These are phyloP conservation scores for Eremomyces bilateralis DNA, from an alignment of 495 filamentous ascomycete genomes.

Conservation along the genomic window DNA sequence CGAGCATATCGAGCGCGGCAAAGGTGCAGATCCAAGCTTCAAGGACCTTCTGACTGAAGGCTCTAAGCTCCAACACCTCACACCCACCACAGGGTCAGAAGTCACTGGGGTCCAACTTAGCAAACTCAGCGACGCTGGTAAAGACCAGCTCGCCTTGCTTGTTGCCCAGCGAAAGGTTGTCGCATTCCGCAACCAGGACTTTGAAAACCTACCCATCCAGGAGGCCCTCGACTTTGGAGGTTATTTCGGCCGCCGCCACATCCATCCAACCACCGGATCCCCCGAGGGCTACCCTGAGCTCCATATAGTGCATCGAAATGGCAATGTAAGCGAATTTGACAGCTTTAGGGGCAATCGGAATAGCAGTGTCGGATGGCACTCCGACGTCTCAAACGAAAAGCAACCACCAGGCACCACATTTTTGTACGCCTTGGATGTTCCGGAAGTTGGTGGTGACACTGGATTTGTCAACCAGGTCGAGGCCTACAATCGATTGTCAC, in stretches of 20 bases:
- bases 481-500: conserved; percentile 58
- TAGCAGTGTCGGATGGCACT: conserved; percentile 58
- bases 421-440: conserved; percentile 55
- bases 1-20: conserved; percentile 49
- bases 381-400: conserved; percentile 60
- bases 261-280: conserved; percentile 56
- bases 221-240: conserved; percentile 46
- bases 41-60: conserved; percentile 41
- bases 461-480: conserved; percentile 49
- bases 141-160: conserved; percentile 61
- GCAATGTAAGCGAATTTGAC: conserved; percentile 33
- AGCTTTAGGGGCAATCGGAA: conserved; percentile 40
- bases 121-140: conserved; percentile 39
- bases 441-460: conserved; percentile 61
- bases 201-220: conserved; percentile 50
- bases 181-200: conserved; percentile 56
- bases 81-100: conserved; percentile 55
- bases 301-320: conserved; percentile 57
- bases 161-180: conserved; percentile 64
- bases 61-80: conserved; percentile 33
- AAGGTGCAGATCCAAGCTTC: conserved; percentile 43
- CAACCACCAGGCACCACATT: conserved; percentile 78
- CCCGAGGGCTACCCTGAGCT: conserved; percentile 52
- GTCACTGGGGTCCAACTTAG: conserved; percentile 57
- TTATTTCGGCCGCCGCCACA: conserved; percentile 69